Evolutionary conservation across 2,329 filamentous ascomycete genomes (phyloP), one percentile per base, ranked within the genome.

Genomic region (Trichothecium sympodiale): DNA sequence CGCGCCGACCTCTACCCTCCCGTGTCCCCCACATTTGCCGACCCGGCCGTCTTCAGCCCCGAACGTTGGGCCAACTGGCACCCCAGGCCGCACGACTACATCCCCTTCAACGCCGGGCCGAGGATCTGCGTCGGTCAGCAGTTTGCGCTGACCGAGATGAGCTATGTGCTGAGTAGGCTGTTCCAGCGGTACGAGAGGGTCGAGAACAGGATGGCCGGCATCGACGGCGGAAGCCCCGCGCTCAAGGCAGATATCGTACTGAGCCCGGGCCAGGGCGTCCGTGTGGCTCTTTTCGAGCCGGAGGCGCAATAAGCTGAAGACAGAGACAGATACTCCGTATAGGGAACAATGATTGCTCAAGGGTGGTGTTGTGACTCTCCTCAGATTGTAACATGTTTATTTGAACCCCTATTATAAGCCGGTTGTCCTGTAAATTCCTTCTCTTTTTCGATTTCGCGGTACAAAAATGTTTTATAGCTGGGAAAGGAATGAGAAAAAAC

Each of bases 91-190:
- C 83, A 80, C 74, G 70, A 78, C 42, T 86, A 82, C 51, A 69
- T 86, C 29, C 81, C 82, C 4, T 85, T 86, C 57, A 85, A 84
- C 51, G 78, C 78, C 9, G 81, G 80, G 1, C 77, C 81, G 30
- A 64, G 82, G 23, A 81, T 84, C 50, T 84, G 82, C 56, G 74
- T 87, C 40, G 81, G 82, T 2, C 81, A 89, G 65, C 81, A 89
- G 55, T 89, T 87, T 53, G 84, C 83, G 12, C 59, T 88, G 32
- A 85, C 81, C 0, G 81, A 88, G 63, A 83, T 83, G 63, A 63
- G 64, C 20, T 88, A 88, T 52, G 77, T 81, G 8, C 67, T 86
- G 41, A 77, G 79, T 18, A 65, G 83, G 31, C 50, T 89, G 44
- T 73, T 88, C 50, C 84, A 89, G 62, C 66, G 69, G 17, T 91